Percentiles rank a stretch among this genome's conserved stretches.
phyloP scores from a whole-genome alignment of 2,329 filamentous ascomycete species.

The Eurotiales sp. region DNA sequence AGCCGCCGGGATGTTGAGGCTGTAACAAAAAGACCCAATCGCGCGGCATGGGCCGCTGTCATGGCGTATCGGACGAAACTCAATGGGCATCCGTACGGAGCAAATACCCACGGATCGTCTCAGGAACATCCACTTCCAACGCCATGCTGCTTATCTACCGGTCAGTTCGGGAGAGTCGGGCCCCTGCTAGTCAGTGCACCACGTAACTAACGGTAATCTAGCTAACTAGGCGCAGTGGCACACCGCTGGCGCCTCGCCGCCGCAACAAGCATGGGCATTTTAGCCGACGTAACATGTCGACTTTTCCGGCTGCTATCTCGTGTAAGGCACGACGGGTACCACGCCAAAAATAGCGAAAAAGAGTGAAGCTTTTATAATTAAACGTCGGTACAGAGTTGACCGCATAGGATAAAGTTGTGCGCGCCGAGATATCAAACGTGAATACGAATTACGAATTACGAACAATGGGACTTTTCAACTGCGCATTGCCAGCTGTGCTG shows the following conservation, averaged over 20 bases:
- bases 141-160: not conserved
- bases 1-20: not conserved
- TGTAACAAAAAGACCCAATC: not conserved
- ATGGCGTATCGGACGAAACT: not conserved
- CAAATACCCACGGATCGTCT: not conserved
- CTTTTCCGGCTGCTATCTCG: not conserved
- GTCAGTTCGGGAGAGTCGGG: not conserved
- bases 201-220: not conserved
- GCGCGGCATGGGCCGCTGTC: not conserved
- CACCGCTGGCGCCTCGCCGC: not conserved
- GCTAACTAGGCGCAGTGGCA: not conserved
- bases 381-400: too few relatives aligned
- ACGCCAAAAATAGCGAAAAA: not conserved
- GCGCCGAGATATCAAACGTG: too few relatives aligned
- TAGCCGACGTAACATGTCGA: constrained; percentile 1
- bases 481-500: not conserved
- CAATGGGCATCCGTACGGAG: too few relatives aligned
- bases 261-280: not conserved
- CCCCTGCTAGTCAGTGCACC: not conserved
- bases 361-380: not conserved
- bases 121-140: not conserved
- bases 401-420: too few relatives aligned
- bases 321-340: not conserved
- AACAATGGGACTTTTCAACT: not conserved
- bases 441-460: too few relatives aligned